Conservation (phyloP, 1,284 basidiomycete species). For the Gymnopus androsaceus region DNA sequence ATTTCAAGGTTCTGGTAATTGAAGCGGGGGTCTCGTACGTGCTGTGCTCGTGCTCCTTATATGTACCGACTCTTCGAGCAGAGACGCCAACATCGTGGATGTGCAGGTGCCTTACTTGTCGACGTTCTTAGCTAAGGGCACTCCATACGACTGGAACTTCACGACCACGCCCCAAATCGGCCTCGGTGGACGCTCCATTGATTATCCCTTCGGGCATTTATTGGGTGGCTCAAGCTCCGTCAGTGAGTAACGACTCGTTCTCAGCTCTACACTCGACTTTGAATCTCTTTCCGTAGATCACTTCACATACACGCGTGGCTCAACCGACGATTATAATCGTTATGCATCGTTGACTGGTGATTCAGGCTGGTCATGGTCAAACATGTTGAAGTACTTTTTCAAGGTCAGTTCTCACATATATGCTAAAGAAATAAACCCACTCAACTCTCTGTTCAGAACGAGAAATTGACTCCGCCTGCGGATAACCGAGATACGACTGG, state of each 20-base stretch:
- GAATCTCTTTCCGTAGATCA: neutral
- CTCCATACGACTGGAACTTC: conserved; percentile 20
- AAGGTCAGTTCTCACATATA: neutral
- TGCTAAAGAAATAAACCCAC: no score
- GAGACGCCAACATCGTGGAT: conserved; percentile 23
- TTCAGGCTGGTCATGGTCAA: conserved; percentile 3
- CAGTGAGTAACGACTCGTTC: neutral
- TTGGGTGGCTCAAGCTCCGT: conserved; percentile 14
- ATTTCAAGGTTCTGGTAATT: conserved; percentile 36
- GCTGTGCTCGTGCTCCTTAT: conserved; percentile 9
- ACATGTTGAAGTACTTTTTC: conserved; percentile 3
- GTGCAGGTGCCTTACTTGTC: conserved; percentile 20
- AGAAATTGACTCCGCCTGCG: neutral
- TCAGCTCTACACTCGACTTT: neutral
- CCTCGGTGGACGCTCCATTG: conserved; percentile 1
- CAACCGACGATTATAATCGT: neutral
- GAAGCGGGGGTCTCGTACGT: conserved; percentile 34
- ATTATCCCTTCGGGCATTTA: conserved; percentile 7
- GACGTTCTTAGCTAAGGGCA: conserved; percentile 19
- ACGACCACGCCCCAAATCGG: conserved; percentile 13
- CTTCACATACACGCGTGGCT: conserved; percentile 1
- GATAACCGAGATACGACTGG: neutral
- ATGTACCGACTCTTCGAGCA: neutral
- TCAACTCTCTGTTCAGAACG: no score
- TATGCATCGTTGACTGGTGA: conserved; percentile 7